These are phyloP conservation scores for Russula olivacea DNA, from an alignment of 768 basidiomycete species.

Conservation along the genomic window DNA sequence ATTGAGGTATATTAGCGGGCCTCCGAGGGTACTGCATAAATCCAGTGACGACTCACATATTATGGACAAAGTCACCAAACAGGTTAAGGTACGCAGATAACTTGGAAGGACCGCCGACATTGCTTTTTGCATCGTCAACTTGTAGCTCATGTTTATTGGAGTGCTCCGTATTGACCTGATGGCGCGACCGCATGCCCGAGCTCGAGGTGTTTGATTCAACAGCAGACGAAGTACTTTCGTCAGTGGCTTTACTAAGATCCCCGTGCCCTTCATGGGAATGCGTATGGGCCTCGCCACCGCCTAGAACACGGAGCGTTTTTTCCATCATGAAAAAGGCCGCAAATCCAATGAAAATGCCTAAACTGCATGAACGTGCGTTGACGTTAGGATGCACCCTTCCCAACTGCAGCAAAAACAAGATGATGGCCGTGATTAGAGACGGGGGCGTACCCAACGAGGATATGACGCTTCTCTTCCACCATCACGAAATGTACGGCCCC, in stretches of 20 bases:
- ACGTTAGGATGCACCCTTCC: conserved; percentile 10
- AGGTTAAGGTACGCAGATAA: conserved; percentile 89
- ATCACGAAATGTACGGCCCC: conserved; percentile 69
- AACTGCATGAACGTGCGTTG: conserved; percentile 37
- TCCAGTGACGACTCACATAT: conserved; percentile 54
- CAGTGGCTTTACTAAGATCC: conserved; percentile 30
- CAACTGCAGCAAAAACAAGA: neutral
- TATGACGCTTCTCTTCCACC: conserved; percentile 88
- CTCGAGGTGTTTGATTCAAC: conserved; percentile 37
- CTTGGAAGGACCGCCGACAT: conserved; percentile 58
- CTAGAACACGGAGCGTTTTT: conserved; percentile 79
- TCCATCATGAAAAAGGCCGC: conserved; percentile 91
- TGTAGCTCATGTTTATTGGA: conserved; percentile 27
- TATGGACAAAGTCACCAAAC: conserved; percentile 91
- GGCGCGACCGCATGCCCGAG: conserved; percentile 42
- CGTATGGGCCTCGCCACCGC: conserved; percentile 51
- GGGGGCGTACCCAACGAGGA: conserved; percentile 68
- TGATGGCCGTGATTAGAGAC: conserved; percentile 4
- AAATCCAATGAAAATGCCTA: conserved; percentile 82
- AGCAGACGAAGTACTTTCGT: conserved; percentile 42
- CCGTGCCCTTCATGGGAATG: conserved; percentile 54
- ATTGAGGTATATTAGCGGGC: conserved; percentile 22
- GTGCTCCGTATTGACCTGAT: conserved; percentile 24
- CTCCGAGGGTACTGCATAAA: conserved; percentile 14
- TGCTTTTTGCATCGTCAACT: conserved; percentile 25